Conservation (phyloP, 179 eudicot species). For the Amaranthus tricolor region DNA sequence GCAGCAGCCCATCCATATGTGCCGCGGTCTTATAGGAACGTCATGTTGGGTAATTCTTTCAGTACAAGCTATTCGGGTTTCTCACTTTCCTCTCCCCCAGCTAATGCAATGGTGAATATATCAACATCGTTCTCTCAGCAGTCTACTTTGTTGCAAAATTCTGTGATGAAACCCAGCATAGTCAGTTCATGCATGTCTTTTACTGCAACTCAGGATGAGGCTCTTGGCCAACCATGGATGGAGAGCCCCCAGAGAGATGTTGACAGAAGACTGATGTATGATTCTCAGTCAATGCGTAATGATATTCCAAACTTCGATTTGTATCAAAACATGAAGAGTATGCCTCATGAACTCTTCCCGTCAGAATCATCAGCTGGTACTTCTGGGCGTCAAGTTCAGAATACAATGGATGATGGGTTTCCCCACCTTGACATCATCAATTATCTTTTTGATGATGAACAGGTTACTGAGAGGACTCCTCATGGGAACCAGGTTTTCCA, state of each 20-base stretch:
- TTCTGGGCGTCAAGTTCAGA: conserved; percentile 52
- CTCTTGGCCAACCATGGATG: conserved; percentile 49
- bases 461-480: conserved; percentile 33
- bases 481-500: conserved; percentile 34
- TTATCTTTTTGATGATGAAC: conserved; percentile 85
- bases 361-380: conserved; percentile 44
- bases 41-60: conserved; percentile 52
- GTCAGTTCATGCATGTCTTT: conserved; percentile 43
- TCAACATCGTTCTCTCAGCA: conserved; percentile 49
- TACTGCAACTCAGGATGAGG: conserved; percentile 40
- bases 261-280: conserved; percentile 39
- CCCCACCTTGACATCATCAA: conserved; percentile 97
- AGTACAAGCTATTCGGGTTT: conserved; percentile 39
- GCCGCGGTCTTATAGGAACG: conserved; percentile 77
- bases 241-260: conserved; percentile 44
- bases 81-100: conserved; percentile 36
- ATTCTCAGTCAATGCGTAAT: conserved; percentile 37
- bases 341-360: conserved; percentile 38
- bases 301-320: conserved; percentile 40
- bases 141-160: conserved; percentile 31
- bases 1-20: conserved; percentile 38
- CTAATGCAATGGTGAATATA: conserved; percentile 33
- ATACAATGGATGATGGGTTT: conserved; percentile 61
- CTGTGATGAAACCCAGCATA: conserved; percentile 36
- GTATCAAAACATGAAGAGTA: conserved; percentile 36